Percentiles rank a stretch among this genome's conserved stretches.
These are phyloP conservation scores for Hygrophoropsis aurantiaca DNA, from an alignment of 768 basidiomycete species.

Conservation along the genomic window DNA sequence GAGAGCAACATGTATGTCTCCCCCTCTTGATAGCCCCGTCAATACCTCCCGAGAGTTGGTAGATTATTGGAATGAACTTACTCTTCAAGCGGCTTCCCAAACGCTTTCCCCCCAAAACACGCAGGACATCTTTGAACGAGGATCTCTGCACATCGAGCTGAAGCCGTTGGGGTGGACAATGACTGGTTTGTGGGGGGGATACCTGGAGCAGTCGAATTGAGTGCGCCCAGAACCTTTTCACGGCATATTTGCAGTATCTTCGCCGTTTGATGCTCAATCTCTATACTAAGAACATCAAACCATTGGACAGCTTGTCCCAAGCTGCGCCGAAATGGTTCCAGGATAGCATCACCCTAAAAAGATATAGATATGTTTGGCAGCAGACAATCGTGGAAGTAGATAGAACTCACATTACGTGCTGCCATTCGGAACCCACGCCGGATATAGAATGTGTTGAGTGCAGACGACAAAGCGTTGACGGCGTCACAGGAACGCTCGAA, in stretches of 20 bases:
- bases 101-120: conserved; percentile 21
- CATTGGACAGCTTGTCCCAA: conserved; percentile 27
- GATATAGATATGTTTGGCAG: too few relatives aligned
- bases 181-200: not conserved
- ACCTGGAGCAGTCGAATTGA: not conserved
- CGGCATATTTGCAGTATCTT: conserved; percentile 2
- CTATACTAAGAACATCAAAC: conserved; percentile 20
- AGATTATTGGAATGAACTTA: too few relatives aligned
- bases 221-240: not conserved
- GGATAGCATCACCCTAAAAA: conserved; percentile 21
- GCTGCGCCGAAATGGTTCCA: conserved; percentile 32
- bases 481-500: conserved; percentile 38
- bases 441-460: conserved; percentile 1
- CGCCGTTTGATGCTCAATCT: conserved; percentile 15
- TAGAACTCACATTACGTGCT: conserved; percentile 11
- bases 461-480: conserved; percentile 9
- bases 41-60: too few relatives aligned
- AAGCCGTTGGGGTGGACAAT: not conserved
- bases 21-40: too few relatives aligned
- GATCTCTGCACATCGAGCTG: conserved; percentile 1
- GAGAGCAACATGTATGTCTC: conserved; percentile 35
- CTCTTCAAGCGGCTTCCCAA: conserved; percentile 6
- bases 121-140: conserved; percentile 27
- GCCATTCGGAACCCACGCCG: conserved; percentile 13
- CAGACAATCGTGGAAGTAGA: conserved; percentile 12